Evolutionary conservation across 768 basidiomycete genomes (phyloP), one percentile per base, ranked within the genome.

Genomic region (button mushroom (Agaricus bisporus)): DNA sequence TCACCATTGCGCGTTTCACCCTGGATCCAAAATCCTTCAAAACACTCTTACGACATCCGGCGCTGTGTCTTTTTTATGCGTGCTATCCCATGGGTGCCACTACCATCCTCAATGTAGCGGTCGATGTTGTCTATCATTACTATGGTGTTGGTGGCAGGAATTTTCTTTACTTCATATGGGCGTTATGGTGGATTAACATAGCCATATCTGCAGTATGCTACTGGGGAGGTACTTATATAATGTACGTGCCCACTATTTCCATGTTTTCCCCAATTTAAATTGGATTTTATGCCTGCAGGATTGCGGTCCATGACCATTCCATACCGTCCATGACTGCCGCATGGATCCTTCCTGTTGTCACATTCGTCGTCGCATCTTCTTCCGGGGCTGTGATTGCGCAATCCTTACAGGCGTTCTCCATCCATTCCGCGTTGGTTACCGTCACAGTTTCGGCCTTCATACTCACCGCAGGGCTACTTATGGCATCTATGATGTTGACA

Each of bases 261-360:
- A n/a, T 11, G 28, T 29, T 28, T 20, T 15, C 20, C 39, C 32
- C n/a, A 14, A 39, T 53, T 15, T 49, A 12, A 47, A 35, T 26
- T 20, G n/a, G 6, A 49, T 38, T 38, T 35, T 50, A 17, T n/a
- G 14, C 2, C 38, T 32, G 28, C 53, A 77, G 76, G 87, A 79
- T 82, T 65, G 79, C 66, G 64, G 73, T 37, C 60, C 77, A 90
- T 17, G 68, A 71, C 5, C 83, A 89, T 61, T 66, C 80, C 0
- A 60, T 83, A 5, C 69, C 76, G 41, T 62, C 68, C 1, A 78
- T 89, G 76, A 81, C 81, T 0, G 68, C 83, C 20, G 64, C 74
- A 18, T 91, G 88, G 88, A 70, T 91, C 7, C 81, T 91, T 28
- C 90, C 90, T 0, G 78, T 88, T 10, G 84, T 91, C 3, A 80